These are phyloP conservation scores for Boechera divaricarpa DNA, from an alignment of 345 rosid genomes.

Conservation along the genomic window DNA sequence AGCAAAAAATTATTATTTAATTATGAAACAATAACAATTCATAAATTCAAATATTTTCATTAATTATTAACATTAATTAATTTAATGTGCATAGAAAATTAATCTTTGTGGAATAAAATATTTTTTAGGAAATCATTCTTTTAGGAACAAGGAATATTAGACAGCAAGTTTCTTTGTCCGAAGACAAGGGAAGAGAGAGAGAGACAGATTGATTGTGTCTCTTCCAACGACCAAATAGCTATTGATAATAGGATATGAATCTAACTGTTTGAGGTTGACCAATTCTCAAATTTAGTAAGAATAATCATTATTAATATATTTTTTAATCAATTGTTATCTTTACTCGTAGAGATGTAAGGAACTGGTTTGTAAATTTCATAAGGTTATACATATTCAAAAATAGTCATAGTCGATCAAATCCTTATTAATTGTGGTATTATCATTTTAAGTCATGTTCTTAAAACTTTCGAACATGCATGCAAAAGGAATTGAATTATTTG, in stretches of 20 bases:
- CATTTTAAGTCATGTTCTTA: neutral
- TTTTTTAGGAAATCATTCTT: too few relatives aligned
- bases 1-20: too few relatives aligned
- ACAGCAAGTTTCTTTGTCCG: conserved; percentile 20
- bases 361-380: neutral
- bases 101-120: too few relatives aligned
- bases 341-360: neutral
- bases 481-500: neutral
- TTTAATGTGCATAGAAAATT: too few relatives aligned
- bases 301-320: neutral
- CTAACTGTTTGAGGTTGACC: conserved; percentile 25
- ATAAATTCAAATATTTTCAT: too few relatives aligned
- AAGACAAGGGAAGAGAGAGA: conserved; percentile 32
- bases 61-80: too few relatives aligned
- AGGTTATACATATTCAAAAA: neutral
- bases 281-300: conserved; percentile 12
- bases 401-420: neutral
- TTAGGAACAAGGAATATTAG: neutral
- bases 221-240: conserved; percentile 33
- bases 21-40: too few relatives aligned
- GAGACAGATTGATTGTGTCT: conserved; percentile 24
- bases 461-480: conserved; percentile 22
- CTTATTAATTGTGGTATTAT: neutral
- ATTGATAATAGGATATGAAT: conserved; percentile 3
- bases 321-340: neutral